Evolutionary conservation across 768 basidiomycete species (phyloP).

Genomic region (Tricholoma terreum): DNA sequence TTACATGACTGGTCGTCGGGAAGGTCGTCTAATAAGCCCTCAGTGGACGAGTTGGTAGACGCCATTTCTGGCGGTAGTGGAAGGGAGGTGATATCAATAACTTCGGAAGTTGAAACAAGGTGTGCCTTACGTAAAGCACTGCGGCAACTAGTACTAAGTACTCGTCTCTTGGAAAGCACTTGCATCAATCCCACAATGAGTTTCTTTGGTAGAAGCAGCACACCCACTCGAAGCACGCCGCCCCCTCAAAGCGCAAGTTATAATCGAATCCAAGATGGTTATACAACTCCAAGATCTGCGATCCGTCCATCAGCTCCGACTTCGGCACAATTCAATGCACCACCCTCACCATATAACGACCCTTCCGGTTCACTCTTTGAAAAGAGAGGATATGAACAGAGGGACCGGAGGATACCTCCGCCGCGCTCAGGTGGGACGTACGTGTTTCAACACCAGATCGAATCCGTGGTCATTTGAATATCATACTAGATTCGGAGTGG

Average conservation of each 20-base stretch:
- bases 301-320: slow-evolving; percentile 36
- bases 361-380: slow-evolving; percentile 48
- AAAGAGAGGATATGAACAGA: slow-evolving; percentile 37
- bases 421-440: slow-evolving; percentile 31
- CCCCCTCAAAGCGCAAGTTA: slow-evolving; percentile 38
- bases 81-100: background rate
- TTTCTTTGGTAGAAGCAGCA: slow-evolving; percentile 44
- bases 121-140: slow-evolving; percentile 2
- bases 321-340: slow-evolving; percentile 38
- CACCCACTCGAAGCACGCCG: slow-evolving; percentile 30
- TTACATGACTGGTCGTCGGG: slow-evolving; percentile 52
- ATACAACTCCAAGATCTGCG: slow-evolving; percentile 30
- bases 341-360: slow-evolving; percentile 49
- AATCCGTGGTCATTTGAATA: background rate
- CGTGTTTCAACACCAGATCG: background rate
- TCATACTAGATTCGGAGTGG: slow-evolving; percentile 49
- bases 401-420: slow-evolving; percentile 34
- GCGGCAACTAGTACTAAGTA: background rate
- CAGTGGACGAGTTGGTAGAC: background rate
- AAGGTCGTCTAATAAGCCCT: slow-evolving; percentile 19
- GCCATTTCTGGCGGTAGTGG: background rate
- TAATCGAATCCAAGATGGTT: slow-evolving; percentile 36
- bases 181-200: too few relatives aligned
- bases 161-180: too few relatives aligned
- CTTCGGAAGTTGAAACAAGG: background rate